Conservation (phyloP, 495 filamentous ascomycete genomes). For the Podospora australis region DNA sequence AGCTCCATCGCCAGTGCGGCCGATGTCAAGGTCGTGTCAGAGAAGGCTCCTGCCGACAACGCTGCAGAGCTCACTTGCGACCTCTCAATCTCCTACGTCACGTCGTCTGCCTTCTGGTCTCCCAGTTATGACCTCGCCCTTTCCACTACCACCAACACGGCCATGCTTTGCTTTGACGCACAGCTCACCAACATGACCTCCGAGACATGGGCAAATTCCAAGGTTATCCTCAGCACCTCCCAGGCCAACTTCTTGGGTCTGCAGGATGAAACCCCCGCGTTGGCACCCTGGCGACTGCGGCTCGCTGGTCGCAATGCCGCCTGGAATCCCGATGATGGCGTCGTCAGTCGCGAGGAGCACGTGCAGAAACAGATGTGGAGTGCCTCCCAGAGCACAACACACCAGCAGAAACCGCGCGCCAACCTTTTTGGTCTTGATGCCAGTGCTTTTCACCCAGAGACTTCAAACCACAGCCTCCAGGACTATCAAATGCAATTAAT, state of each 20-base stretch:
- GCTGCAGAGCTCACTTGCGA: slow-evolving; percentile 34
- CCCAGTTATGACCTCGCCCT: slow-evolving; percentile 62
- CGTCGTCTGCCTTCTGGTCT: slow-evolving; percentile 54
- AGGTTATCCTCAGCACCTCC: slow-evolving; percentile 60
- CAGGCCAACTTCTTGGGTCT: slow-evolving; percentile 58
- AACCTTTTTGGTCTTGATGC: slow-evolving; percentile 32
- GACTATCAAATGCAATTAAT: slow-evolving; percentile 99
- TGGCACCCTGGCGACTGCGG: slow-evolving; percentile 56
- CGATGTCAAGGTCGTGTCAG: slow-evolving; percentile 24
- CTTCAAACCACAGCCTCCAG: neutral
- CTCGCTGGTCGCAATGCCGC: slow-evolving; percentile 26
- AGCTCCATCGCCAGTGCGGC: slow-evolving; percentile 42
- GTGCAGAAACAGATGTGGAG: slow-evolving; percentile 19
- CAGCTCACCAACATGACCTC: slow-evolving; percentile 58
- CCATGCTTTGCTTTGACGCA: slow-evolving; percentile 55
- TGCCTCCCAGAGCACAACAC: slow-evolving; percentile 13
- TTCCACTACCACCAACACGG: slow-evolving; percentile 49
- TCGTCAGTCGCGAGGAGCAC: slow-evolving; percentile 25
- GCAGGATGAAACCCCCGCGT: slow-evolving; percentile 49
- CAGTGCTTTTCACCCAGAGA: too few relatives aligned
- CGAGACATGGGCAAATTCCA: slow-evolving; percentile 62
- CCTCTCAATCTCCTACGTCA: slow-evolving; percentile 58
- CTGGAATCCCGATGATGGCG: slow-evolving; percentile 12
- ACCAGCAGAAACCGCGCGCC: slow-evolving; percentile 25
- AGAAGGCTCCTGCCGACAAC: slow-evolving; percentile 20